Evolutionary conservation across 192 early-diverging fungal species (phyloP), one percentile per base, ranked within the genome.

Genomic region (Dissophora globulifera): DNA sequence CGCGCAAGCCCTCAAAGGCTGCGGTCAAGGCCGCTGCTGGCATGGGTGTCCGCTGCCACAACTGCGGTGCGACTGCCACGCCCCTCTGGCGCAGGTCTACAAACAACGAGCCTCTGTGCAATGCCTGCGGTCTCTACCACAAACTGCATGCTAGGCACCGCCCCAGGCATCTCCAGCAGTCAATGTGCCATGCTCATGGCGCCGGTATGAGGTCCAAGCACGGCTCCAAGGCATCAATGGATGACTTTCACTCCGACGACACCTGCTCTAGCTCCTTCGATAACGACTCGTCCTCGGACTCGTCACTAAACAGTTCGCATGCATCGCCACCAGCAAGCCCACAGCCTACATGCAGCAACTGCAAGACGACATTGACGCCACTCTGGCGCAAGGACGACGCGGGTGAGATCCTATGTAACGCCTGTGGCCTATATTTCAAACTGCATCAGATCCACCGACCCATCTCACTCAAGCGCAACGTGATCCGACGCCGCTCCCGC

Each of bases 41-140:
- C 29, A 61, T 62, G 72, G 64, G 64, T 31, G 72, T 76, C 19
- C 63, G 64, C 17, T 92, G 90, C 64, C 82, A 85, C 50, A 93
- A 93, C 67, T 93, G 91, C 58, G 85, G 85, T 8, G 90, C 89
- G 1, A 98, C 93, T 4, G 92, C 90, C 10, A 99, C 97, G 16
- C 91, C 95, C 3, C 84, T 99, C 16, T 99, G 97, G 97, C 88
- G 97, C 29, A 83, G 95, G 19, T 90, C 93, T 30, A 84, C 83
- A n/a, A 87, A 92, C 56, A 96, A 96, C 47, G 89, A 93, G 61
- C 81, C 93, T 5, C 84, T 99, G 25, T 99, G 97, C 81, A 99
- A 99, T 67, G 97, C 97, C 9, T 99, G 97, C 67, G 97, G 97
- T 2, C 83, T 99, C 22, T 99, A 95, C 47, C 63, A 64, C 58